These are phyloP conservation scores for Phytophthora citricola DNA, from an alignment of 352 stramenopile species.

Conservation along the genomic window DNA sequence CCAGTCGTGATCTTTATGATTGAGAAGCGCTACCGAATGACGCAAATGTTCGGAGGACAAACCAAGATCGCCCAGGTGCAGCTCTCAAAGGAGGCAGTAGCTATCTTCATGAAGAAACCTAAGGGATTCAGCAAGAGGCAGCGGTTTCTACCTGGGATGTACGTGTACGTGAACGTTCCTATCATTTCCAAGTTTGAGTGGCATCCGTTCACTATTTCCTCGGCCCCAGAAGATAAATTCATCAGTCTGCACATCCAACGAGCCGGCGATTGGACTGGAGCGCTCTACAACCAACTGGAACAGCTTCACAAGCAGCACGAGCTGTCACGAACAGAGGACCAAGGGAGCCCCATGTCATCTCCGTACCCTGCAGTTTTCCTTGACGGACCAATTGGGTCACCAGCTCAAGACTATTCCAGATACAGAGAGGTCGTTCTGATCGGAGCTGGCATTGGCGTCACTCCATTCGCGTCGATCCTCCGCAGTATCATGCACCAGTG, in stretches of 20 bases:
- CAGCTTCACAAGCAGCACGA: constrained; percentile 41
- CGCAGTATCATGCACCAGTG: constrained; percentile 74
- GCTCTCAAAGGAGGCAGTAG: constrained; percentile 60
- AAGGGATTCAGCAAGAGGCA: constrained; percentile 55
- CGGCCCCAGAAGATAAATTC: constrained; percentile 71
- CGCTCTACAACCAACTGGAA: constrained; percentile 53
- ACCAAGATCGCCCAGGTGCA: constrained; percentile 58
- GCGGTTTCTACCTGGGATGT: constrained; percentile 75
- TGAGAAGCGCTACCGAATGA: constrained; percentile 70
- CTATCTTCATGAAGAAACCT: constrained; percentile 74
- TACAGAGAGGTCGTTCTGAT: constrained; percentile 75
- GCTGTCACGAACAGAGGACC: constrained; percentile 35
- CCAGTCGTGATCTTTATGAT: constrained; percentile 65
- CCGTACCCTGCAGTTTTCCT: constrained; percentile 61
- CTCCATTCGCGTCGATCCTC: constrained; percentile 79
- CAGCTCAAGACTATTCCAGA: constrained; percentile 66
- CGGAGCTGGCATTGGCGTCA: constrained; percentile 75
- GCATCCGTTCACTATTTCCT: constrained; percentile 93
- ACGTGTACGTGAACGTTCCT: constrained; percentile 87
- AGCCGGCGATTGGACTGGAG: constrained; percentile 70
- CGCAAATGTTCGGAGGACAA: constrained; percentile 56
- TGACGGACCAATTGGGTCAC: constrained; percentile 65
- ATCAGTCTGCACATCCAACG: constrained; percentile 76
- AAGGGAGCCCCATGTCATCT: constrained; percentile 30
- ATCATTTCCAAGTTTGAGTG: constrained; percentile 79